Percentiles rank a stretch among this genome's conserved stretches.
phyloP scores from a whole-genome alignment of 371 early-diverging fungal genomes.

The Haplosporangium sp. region DNA sequence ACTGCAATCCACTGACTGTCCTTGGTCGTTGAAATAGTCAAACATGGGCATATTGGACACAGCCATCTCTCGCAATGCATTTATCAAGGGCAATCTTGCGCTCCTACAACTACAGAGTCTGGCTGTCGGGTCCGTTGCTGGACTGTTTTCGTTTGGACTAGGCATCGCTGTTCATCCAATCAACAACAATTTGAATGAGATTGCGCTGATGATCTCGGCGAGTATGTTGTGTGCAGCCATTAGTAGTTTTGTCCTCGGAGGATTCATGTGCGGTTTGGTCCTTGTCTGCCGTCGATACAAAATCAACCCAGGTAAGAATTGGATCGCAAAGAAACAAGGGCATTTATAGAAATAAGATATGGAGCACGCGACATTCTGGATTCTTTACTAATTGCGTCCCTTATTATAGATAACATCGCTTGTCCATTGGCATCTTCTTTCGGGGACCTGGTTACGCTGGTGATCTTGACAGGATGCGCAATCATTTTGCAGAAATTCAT shows the following conservation, averaged over 20 bases:
- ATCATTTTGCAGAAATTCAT: constrained; percentile 58
- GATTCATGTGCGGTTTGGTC: constrained; percentile 77
- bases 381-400: background rate
- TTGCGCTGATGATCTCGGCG: constrained; percentile 73
- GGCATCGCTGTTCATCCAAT: constrained; percentile 68
- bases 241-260: constrained; percentile 75
- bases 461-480: constrained; percentile 67
- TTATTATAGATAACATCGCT: constrained; percentile 65
- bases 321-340: too few species aligned
- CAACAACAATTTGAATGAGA: constrained; percentile 60
- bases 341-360: background rate
- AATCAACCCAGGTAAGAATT: constrained; percentile 69
- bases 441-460: constrained; percentile 80
- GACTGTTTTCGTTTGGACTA: constrained; percentile 71
- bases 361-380: background rate
- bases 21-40: constrained; percentile 55
- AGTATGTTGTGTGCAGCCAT: constrained; percentile 77
- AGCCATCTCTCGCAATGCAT: constrained; percentile 57
- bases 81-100: constrained; percentile 75
- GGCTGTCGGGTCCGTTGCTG: constrained; percentile 76
- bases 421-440: constrained; percentile 78
- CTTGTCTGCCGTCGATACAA: constrained; percentile 66
- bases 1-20: too few species aligned
- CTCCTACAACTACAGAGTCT: constrained; percentile 78
- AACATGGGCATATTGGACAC: constrained; percentile 75